These are phyloP conservation scores for Dioscorea cayenensis DNA, from an alignment of 116 monocot species.

Conservation along the genomic window DNA sequence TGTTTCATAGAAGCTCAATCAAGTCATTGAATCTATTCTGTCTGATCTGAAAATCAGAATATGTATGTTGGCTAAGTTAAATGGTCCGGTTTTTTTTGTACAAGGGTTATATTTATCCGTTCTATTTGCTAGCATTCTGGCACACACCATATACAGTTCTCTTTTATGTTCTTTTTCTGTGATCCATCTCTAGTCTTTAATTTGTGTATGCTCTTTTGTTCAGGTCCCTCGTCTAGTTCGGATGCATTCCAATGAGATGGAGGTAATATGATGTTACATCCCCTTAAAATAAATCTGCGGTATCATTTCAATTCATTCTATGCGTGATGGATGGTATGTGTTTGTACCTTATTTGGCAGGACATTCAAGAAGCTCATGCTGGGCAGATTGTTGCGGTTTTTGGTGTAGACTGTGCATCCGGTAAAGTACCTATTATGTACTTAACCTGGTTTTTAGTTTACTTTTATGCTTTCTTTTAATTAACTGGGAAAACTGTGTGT, in stretches of 20 bases:
- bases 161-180: background rate
- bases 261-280: constrained; percentile 36
- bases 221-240: constrained; percentile 95
- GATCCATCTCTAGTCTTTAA: background rate
- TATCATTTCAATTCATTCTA: background rate
- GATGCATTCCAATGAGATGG: constrained; percentile 98
- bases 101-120: too few relatives aligned
- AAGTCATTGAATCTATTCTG: too few relatives aligned
- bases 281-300: background rate
- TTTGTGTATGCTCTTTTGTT: constrained; percentile 6
- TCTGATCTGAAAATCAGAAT: too few relatives aligned
- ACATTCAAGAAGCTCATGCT: constrained; percentile 98
- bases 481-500: background rate
- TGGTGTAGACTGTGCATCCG: constrained; percentile 99
- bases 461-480: background rate
- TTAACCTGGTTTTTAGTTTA: background rate
- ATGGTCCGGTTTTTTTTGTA: too few relatives aligned
- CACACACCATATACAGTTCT: background rate
- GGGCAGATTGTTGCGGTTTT: constrained; percentile 99
- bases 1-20: too few relatives aligned
- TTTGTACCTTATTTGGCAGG: constrained; percentile 34
- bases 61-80: too few relatives aligned
- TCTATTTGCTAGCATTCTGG: background rate
- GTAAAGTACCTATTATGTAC: constrained; percentile 18
- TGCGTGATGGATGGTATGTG: background rate